These are phyloP conservation scores for Aspergillus ibericus DNA, from an alignment of 2,329 filamentous ascomycete genomes.

Conservation along the genomic window DNA sequence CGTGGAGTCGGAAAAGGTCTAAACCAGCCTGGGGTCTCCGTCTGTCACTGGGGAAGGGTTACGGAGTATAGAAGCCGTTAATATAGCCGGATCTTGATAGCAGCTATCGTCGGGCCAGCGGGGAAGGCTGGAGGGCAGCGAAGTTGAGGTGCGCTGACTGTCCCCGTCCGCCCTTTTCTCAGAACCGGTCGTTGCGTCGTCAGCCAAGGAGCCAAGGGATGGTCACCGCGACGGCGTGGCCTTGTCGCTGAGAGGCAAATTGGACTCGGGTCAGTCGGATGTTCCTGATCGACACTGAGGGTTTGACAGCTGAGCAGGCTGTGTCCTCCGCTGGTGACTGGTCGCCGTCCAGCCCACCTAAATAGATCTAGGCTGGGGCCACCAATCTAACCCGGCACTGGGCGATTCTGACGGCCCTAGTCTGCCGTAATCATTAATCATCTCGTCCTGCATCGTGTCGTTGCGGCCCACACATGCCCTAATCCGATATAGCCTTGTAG, in stretches of 20 bases:
- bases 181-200: background rate
- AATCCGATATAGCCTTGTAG: background rate
- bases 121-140: background rate
- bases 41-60: background rate
- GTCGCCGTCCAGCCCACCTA: background rate
- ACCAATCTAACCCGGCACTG: constrained; percentile 1
- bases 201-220: background rate
- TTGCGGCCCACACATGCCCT: constrained; percentile 3
- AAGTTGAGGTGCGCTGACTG: background rate
- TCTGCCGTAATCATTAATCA: background rate
- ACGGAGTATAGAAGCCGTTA: constrained; percentile 4
- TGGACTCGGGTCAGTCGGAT: constrained; percentile 8
- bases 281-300: constrained; percentile 11
- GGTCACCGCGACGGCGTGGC: background rate
- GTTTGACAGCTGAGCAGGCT: constrained; percentile 7
- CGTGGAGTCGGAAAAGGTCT: constrained; percentile 18
- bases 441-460: background rate
- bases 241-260: background rate
- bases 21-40: constrained; percentile 6
- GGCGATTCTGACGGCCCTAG: constrained; percentile 5
- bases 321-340: constrained; percentile 1
- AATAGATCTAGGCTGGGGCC: constrained; percentile 2
- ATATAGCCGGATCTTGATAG: background rate
- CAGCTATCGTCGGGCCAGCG: background rate
- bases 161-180: background rate